Conservation (phyloP, 2,329 filamentous ascomycete genomes). For the Colletotrichum scovillei region DNA sequence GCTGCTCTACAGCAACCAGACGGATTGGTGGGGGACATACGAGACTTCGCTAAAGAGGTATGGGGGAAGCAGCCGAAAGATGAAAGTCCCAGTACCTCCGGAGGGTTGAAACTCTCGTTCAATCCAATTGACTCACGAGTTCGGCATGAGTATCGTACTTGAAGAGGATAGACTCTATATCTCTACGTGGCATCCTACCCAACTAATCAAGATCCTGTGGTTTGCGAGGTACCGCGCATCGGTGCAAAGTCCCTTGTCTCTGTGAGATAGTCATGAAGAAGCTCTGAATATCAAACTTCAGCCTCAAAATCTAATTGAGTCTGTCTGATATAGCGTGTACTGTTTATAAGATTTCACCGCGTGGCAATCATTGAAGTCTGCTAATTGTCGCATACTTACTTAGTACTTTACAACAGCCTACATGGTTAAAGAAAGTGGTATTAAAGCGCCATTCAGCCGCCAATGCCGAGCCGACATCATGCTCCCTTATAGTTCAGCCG, state of each 20-base stretch:
- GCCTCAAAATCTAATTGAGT: not conserved
- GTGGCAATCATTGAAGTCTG: no score
- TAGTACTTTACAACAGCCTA: no score
- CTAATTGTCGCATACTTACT: no score
- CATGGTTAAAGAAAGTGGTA: not conserved
- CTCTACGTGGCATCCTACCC: no score
- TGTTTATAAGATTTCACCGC: not conserved
- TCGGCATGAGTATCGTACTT: conserved; percentile 3
- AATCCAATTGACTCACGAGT: not conserved
- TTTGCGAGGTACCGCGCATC: not conserved
- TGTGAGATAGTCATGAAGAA: not conserved
- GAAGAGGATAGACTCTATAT: not conserved
- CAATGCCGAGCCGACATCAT: not conserved
- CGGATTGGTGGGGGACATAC: conserved; percentile 18
- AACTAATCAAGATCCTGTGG: not conserved
- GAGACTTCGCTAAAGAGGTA: conserved; percentile 6
- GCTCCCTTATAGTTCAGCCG: not conserved
- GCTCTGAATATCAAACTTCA: not conserved
- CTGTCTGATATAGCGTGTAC: not conserved
- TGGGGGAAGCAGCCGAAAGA: not conserved
- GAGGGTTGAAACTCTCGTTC: not conserved
- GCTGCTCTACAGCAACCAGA: conserved; percentile 34
- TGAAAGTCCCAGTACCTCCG: not conserved
- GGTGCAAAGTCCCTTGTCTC: not conserved
- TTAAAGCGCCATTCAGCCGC: not conserved